Conservation (phyloP, 1,284 basidiomycete species). For the Cryptococcus hybrid region DNA sequence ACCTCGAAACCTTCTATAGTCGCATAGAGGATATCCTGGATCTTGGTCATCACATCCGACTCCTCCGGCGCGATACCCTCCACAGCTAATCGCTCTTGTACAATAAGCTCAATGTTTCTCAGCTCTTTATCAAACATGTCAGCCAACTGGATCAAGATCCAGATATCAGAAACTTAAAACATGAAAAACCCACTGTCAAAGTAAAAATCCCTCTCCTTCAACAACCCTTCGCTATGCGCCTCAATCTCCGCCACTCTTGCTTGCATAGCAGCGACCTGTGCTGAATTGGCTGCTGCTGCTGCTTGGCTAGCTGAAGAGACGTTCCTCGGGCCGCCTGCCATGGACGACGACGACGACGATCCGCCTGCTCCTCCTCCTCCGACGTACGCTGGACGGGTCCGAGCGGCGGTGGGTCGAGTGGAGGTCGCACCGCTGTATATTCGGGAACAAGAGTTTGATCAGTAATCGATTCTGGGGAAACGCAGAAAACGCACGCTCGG, state of each 20-base stretch:
- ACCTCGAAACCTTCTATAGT: conserved; percentile 88
- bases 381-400: conserved; percentile 12
- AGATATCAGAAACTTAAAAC: not conserved
- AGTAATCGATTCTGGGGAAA: not conserved
- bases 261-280: conserved; percentile 61
- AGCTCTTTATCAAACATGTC: conserved; percentile 57
- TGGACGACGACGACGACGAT: too few relatives aligned
- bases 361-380: conserved; percentile 2
- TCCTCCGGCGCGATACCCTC: conserved; percentile 63
- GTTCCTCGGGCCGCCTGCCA: conserved; percentile 16
- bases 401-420: conserved; percentile 12
- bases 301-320: conserved; percentile 16
- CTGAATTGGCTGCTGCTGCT: conserved; percentile 16
- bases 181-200: conserved; percentile 75
- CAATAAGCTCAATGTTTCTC: conserved; percentile 92
- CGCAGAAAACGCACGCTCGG: conserved; percentile 28
- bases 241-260: conserved; percentile 80
- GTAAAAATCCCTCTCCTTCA: conserved; percentile 97
- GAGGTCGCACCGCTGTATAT: conserved; percentile 11
- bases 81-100: conserved; percentile 67
- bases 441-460: not conserved
- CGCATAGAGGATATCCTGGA: conserved; percentile 91
- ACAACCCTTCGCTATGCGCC: conserved; percentile 76
- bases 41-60: conserved; percentile 69
- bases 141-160: not conserved